Evolutionary conservation across 345 rosid species (phyloP), one percentile per base, ranked within the genome.

Genomic region (Brassica carinata): DNA sequence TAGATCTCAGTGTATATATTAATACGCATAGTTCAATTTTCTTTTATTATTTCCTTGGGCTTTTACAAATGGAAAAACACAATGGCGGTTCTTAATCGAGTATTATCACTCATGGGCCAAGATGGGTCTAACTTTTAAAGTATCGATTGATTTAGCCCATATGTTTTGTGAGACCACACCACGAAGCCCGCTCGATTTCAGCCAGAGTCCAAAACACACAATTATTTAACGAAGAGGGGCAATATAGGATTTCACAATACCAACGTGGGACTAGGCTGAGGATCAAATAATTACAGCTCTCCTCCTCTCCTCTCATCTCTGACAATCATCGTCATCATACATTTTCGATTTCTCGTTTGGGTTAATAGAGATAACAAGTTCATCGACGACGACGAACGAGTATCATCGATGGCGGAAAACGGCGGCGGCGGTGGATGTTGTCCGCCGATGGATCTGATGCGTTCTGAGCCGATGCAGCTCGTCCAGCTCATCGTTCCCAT

Each of bases 391-490:
- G 76, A 23, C 72, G 68, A 36, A 63, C 59, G 64, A 66, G 69
- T 48, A 43, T 64, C 63, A 19, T 40, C 72, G 71, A 92, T 93
- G 89, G 94, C 67, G 76, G 93, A 86, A 80, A 79, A 27, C 8
- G 76, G 74, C 14, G 79, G 74, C 14, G 79, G 58, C 18, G 59
- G 59, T 79, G 92, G 96, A 55, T 93, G 97, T 83, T 88, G 89
- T 72, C 97, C 97, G 80, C 87, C 92, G 89, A 93, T 96, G 96
- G 99, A 93, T 89, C 94, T 96, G 74, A 78, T 96, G 78, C 85
- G 96, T 69, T 96, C 98, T 13, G 99, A 96, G 87, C 66, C 93
- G 81, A 93, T 93, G 99, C 99, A 96, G 43, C 87, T 96, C 85
- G 92, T 92, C 23, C 99, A 91, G 78, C 85, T 93, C 87, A 91